Evolutionary conservation across 352 stramenopile species (phyloP).

Genomic region (Phytophthora tubulina): DNA sequence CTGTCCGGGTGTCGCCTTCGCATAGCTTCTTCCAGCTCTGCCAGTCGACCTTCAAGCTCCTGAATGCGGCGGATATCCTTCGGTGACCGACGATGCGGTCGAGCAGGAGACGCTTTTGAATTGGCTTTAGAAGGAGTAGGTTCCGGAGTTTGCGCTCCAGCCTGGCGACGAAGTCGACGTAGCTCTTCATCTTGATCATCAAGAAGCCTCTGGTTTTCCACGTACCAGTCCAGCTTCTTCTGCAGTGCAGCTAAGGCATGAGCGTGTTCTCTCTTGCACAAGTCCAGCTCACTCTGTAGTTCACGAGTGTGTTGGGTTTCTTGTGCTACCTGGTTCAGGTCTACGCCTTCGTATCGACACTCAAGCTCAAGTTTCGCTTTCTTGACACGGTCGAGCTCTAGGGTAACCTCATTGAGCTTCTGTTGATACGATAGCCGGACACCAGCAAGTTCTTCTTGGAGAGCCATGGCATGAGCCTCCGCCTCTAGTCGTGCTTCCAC

Average conservation of each 20-base stretch:
- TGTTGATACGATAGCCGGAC: slow-evolving; percentile 49
- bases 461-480: slow-evolving; percentile 56
- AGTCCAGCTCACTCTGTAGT: slow-evolving; percentile 54
- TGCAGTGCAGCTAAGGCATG: slow-evolving; percentile 64
- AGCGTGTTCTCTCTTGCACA: slow-evolving; percentile 60
- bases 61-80: slow-evolving; percentile 80
- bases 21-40: slow-evolving; percentile 84
- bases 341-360: slow-evolving; percentile 79
- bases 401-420: slow-evolving; percentile 72
- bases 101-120: slow-evolving; percentile 24
- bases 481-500: slow-evolving; percentile 73
- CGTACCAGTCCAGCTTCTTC: slow-evolving; percentile 89
- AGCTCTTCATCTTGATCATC: slow-evolving; percentile 82
- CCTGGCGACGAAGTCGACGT: slow-evolving; percentile 40
- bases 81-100: slow-evolving; percentile 41
- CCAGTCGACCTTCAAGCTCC: slow-evolving; percentile 70
- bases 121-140: slow-evolving; percentile 25
- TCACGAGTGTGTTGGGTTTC: slow-evolving; percentile 59
- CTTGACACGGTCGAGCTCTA: slow-evolving; percentile 81
- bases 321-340: slow-evolving; percentile 64
- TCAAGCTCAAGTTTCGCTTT: slow-evolving; percentile 85
- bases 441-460: slow-evolving; percentile 71
- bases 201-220: slow-evolving; percentile 82
- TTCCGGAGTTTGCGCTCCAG: slow-evolving; percentile 14
- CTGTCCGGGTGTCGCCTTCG: slow-evolving; percentile 80